Evolutionary conservation across 148 eudicot genomes (phyloP).

Genomic region (Pouteria glomerata): DNA sequence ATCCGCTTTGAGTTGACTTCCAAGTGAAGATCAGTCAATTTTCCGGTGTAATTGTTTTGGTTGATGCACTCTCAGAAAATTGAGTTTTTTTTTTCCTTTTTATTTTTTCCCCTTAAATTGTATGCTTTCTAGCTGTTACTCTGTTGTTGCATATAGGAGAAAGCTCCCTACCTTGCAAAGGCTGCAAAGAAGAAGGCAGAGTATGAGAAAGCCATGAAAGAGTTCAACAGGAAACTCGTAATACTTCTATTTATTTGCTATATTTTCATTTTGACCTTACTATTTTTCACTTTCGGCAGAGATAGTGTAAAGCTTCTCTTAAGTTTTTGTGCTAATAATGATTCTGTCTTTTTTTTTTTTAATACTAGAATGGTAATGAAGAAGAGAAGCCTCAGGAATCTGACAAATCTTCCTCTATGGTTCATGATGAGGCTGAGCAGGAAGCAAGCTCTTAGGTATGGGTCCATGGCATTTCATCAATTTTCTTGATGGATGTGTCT

Average conservation of each 20-base stretch:
- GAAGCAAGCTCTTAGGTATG: slow-evolving; percentile 17
- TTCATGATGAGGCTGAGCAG: slow-evolving; percentile 11
- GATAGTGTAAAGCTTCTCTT: no score
- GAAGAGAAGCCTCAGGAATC: slow-evolving; percentile 1
- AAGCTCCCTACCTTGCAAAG: slow-evolving; percentile 17
- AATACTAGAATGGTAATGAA: not conserved
- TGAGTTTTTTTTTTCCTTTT: not conserved
- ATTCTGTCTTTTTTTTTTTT: not conserved
- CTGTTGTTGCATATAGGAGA: slow-evolving; percentile 13
- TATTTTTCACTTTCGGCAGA: not conserved
- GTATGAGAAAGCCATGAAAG: slow-evolving; percentile 15
- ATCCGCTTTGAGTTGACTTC: not conserved
- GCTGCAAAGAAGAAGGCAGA: slow-evolving; percentile 23
- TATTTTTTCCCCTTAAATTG: not conserved
- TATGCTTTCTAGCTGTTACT: not conserved
- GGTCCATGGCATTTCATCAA: no score
- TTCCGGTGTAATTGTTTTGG: not conserved
- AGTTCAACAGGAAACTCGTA: slow-evolving; percentile 14
- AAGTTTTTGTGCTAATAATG: not conserved
- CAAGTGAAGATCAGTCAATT: not conserved
- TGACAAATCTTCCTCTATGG: slow-evolving; percentile 11
- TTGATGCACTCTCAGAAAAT: no score
- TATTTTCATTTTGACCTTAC: not conserved
- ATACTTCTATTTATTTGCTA: not conserved
- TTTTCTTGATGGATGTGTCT: no score